Conservation (phyloP, 2,329 filamentous ascomycete species). For the Aspergillus quadricinctus region DNA sequence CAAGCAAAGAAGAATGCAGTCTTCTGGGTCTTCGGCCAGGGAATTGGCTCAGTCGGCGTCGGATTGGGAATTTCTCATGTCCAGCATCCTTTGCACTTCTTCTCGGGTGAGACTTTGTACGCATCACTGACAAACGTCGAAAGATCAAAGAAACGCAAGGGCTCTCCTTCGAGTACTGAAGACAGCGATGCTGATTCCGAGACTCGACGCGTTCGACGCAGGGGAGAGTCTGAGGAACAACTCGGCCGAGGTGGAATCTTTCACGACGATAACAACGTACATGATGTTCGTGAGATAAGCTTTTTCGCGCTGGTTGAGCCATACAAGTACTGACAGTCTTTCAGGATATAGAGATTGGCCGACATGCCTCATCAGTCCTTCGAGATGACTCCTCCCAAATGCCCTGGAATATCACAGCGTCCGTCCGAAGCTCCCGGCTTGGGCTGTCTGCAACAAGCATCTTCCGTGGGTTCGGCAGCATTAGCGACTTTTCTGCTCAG, state of each 20-base stretch:
- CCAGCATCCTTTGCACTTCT: conserved; percentile 53
- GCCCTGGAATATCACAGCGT: conserved; percentile 64
- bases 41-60: conserved; percentile 52
- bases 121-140: conserved; percentile 41
- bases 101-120: conserved; percentile 54
- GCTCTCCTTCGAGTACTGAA: conserved; percentile 18
- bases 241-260: conserved; percentile 27
- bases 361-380: conserved; percentile 62
- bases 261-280: conserved; percentile 33
- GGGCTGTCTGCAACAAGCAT: conserved; percentile 32
- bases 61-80: conserved; percentile 40
- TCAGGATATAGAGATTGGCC: conserved; percentile 62
- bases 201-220: conserved; percentile 36
- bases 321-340: not conserved
- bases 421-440: conserved; percentile 49
- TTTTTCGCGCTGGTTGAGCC: not conserved
- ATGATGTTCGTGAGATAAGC: conserved; percentile 25
- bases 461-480: conserved; percentile 32
- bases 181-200: conserved; percentile 22
- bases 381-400: conserved; percentile 64
- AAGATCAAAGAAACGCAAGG: conserved; percentile 23
- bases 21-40: conserved; percentile 56
- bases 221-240: conserved; percentile 30
- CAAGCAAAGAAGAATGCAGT: conserved; percentile 61
- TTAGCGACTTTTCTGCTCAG: conserved; percentile 31